Evolutionary conservation across 805 yeast genomes (phyloP).

Genomic region (Yarrowia phangngaensis): DNA sequence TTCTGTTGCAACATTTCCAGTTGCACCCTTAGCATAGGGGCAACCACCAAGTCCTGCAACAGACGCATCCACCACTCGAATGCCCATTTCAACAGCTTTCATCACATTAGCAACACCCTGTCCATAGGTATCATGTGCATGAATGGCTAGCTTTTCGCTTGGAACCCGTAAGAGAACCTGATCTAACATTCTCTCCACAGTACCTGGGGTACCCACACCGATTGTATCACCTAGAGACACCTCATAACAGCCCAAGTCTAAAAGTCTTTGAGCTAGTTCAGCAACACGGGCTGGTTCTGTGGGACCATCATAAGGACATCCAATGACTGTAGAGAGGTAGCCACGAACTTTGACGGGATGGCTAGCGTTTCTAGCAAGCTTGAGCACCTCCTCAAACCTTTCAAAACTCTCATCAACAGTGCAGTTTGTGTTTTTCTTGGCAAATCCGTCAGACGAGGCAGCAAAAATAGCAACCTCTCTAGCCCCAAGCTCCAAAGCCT

Average conservation of each 20-base stretch:
- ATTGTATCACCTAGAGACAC: slow-evolving; percentile 40
- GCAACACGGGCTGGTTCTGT: slow-evolving; percentile 37
- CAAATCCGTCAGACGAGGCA: slow-evolving; percentile 38
- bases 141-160: slow-evolving; percentile 34
- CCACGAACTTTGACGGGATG: slow-evolving; percentile 35
- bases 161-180: slow-evolving; percentile 33
- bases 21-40: slow-evolving; percentile 40
- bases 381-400: slow-evolving; percentile 32
- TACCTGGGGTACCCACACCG: slow-evolving; percentile 38
- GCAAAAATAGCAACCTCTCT: slow-evolving; percentile 37
- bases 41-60: slow-evolving; percentile 41
- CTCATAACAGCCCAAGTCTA: slow-evolving; percentile 39
- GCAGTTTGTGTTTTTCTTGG: slow-evolving; percentile 37
- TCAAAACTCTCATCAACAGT: slow-evolving; percentile 34
- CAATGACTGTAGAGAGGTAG: slow-evolving; percentile 38
- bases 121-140: slow-evolving; percentile 40
- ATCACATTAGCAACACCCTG: slow-evolving; percentile 39
- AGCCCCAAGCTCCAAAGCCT: slow-evolving; percentile 31
- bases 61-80: slow-evolving; percentile 36
- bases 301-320: slow-evolving; percentile 38
- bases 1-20: slow-evolving; percentile 39
- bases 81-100: slow-evolving; percentile 37
- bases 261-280: slow-evolving; percentile 32
- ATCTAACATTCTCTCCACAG: slow-evolving; percentile 33
- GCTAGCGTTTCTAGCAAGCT: slow-evolving; percentile 31